Evolutionary conservation across 164 flowering plant species (phyloP), one percentile per base, ranked within the genome.

Genomic region (Vitis labrusca): DNA sequence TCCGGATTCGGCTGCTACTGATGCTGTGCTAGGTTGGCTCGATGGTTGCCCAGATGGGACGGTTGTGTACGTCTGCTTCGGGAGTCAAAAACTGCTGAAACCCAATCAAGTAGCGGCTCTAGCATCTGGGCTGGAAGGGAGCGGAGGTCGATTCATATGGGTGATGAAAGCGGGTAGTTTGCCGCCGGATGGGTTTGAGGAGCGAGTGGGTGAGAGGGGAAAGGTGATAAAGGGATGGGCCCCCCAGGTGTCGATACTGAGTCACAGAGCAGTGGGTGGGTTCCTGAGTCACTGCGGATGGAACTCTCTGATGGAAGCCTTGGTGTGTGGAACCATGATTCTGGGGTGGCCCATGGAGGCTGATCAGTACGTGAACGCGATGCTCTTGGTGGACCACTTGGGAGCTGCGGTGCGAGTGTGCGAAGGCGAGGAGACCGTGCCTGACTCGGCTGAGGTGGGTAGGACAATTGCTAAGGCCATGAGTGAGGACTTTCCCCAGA

Each of bases 91-190:
- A 16, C 15, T 64, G 16, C 17, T 83, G 67, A 71, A 50, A 7
- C 72, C 11, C 5, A 61, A 51, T 1, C 88, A 85, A 19, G 61
- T 69, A 69, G 78, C 78, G 68, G 88, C 78, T 1, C 9, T 84
- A 30, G 84, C 85, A 8, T 16, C 19, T 1, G 90, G 74, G 9
- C 71, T 88, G 8, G 87, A 85, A 64, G 61, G 19, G 59, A 83
- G 88, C 74, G 73, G 77, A 67, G 61, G 51, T 64, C 79, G 80
- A 5, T 88, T 88, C 65, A 47, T 86, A 0, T 85, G 88, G 89
- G 78, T 66, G 9, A 81, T 85, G 10, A 86, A 81, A 53, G 12
- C 72, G 49, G 65, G 61, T 1, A 52, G 8, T 50, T 53, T 5
- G 47, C 83, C 44, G 2, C 87, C 87, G 0, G 73, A 67, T 1